Evolutionary conservation across 495 filamentous ascomycete species (phyloP).

Genomic region (Viridothelium virens): DNA sequence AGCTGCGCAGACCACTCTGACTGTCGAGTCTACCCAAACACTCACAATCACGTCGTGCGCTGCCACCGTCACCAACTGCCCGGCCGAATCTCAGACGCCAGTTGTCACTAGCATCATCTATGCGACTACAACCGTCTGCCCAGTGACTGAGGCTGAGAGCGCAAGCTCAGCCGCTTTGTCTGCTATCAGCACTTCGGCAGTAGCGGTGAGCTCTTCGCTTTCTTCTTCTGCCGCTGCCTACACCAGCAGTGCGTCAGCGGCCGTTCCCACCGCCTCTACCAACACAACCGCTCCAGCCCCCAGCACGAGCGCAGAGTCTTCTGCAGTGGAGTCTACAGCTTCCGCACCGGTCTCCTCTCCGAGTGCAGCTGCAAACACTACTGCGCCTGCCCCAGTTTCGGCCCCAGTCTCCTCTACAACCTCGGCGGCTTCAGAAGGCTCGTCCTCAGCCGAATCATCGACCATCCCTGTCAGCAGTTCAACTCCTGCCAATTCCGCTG

Average conservation of each 20-base stretch:
- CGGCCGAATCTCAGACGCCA: conserved; percentile 24
- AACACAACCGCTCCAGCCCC: not conserved
- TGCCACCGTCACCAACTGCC: conserved; percentile 29
- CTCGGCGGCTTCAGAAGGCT: not conserved
- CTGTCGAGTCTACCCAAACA: conserved; percentile 32
- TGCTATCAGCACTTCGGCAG: conserved; percentile 4
- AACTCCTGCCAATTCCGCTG: conserved; percentile 3
- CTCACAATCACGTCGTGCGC: conserved; percentile 31
- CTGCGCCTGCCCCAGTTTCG: not conserved
- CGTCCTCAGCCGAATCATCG: not conserved
- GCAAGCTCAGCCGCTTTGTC: conserved; percentile 11
- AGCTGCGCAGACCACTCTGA: conserved; percentile 28
- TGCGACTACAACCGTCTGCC: conserved; percentile 35
- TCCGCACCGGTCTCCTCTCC: not conserved
- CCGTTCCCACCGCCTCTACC: not conserved
- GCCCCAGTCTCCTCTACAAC: not conserved
- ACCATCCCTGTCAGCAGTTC: not conserved
- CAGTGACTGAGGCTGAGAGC: conserved; percentile 20
- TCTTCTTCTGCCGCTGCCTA: not conserved
- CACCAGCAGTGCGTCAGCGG: not conserved
- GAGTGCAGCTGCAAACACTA: not conserved
- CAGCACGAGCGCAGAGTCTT: not conserved
- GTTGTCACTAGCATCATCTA: conserved; percentile 37
- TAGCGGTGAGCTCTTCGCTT: not conserved
- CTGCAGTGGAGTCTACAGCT: not conserved